These are phyloP conservation scores for Geotrichum klebahnii DNA, from an alignment of 1,139 yeast genomes.

Conservation along the genomic window DNA sequence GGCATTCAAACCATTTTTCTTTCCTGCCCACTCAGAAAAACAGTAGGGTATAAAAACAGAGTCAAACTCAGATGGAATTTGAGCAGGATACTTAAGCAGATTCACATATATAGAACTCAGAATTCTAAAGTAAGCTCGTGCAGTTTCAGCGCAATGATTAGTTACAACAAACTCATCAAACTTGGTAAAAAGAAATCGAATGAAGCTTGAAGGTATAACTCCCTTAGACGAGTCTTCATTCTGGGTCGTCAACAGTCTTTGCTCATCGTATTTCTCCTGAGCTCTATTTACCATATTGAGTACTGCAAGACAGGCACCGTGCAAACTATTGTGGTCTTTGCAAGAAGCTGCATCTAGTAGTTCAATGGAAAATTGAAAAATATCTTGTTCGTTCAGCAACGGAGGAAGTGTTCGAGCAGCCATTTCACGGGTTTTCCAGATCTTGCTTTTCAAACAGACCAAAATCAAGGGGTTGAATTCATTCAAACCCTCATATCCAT, in stretches of 20 bases:
- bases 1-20: slow-evolving; percentile 12
- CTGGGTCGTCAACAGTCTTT: background rate
- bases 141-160: slow-evolving; percentile 39
- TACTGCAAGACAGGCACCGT: slow-evolving; percentile 55
- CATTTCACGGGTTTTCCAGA: slow-evolving; percentile 85
- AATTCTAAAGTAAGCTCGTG: slow-evolving; percentile 42
- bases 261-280: slow-evolving; percentile 14
- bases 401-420: slow-evolving; percentile 68
- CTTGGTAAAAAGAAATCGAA: slow-evolving; percentile 25
- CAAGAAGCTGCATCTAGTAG: slow-evolving; percentile 24
- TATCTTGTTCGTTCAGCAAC: slow-evolving; percentile 40
- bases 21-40: slow-evolving; percentile 14
- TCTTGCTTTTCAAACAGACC: slow-evolving; percentile 47
- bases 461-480: slow-evolving; percentile 49
- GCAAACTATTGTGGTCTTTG: slow-evolving; percentile 46
- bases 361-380: slow-evolving; percentile 29
- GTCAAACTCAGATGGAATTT: slow-evolving; percentile 9
- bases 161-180: slow-evolving; percentile 29
- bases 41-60: slow-evolving; percentile 17
- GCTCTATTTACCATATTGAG: slow-evolving; percentile 17
- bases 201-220: slow-evolving; percentile 22
- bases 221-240: slow-evolving; percentile 23
- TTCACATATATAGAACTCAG: slow-evolving; percentile 23
- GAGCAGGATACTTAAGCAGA: background rate
- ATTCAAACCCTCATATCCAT: slow-evolving; percentile 50